Base-by-base conservation (phyloP, 495 filamentous ascomycete genomes). In the Aspergillus diversus region DNA sequence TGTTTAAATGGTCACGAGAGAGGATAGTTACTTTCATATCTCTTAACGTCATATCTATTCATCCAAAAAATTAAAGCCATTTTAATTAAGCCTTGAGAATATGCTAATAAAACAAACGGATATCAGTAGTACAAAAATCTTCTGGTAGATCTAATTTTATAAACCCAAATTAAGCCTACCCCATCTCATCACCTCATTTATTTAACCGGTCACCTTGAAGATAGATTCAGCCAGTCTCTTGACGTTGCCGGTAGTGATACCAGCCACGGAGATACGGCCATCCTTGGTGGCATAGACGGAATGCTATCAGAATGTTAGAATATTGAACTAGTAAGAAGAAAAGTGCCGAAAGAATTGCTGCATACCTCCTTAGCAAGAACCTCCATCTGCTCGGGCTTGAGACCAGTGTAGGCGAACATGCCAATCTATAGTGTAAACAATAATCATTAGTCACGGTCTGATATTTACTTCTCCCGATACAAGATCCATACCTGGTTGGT, bases 381-480 rank as follows among this genome's bases (percentile, higher is more conserved):
- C 31, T 94, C 90, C 91, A 98, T 97, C 82, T 97, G 89, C 80
- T 95, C 89, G 64, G 93, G 87, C 68, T 85, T 93, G 73, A 99
- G 80, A 54, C 95, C 95, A 35, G 95, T 99, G 83, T 95, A 99
- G 68, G 94, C 94, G 72, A 99, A 99, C 95, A 99, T 99, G 80
- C 95, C 95, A 67, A 99, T 99, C 81, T 90, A 42, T 1, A 16
- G 21, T 27, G 2, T 1, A 34, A 47, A 12, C 21, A 53, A 50
- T 21, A 16, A 63, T 37, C 49, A 42, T n/a, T 35, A n/a, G 46
- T 70, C 39, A 66, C 61, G 52, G 34, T 52, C 17, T 31, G 21
- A 27, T 8, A 48, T 37, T 9, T 11, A 46, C 17, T 43, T 33
- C 5, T 4, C 12, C 7, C 3, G 27, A 2, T 55, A 0, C 27